Evolutionary conservation across 257 asterid genomes (phyloP), one percentile per base, ranked within the genome.

Genomic region (Penstemon barbatus): DNA sequence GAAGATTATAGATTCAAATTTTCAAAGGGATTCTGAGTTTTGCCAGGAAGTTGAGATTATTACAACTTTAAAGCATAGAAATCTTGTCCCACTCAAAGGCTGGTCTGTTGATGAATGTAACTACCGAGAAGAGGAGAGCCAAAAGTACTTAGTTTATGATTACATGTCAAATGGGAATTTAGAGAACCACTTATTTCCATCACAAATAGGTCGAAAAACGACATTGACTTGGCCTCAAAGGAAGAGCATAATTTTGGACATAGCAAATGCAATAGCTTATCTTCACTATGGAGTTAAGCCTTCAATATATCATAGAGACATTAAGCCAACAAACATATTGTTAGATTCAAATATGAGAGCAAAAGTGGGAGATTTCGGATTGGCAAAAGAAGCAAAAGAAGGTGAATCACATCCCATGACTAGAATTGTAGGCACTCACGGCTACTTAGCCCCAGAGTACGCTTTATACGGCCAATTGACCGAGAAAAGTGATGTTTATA

Each of bases 241-340:
- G 77, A 87, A 78, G 76, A 84, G 53, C 65, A 79, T 87, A 66
- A 81, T 87, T 61, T 53, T 87, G 75, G 95, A 87, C 66, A 79
- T 87, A 54, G 91, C 90, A 18, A 84, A 82, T 56, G 95, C 81
- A 8, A 41, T 87, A 37, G 81, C 77, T 41, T 87, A 87, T 71
- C 90, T 87, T 48, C 95, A 87, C 43, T 71, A 77, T 13, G 95
- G 90, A 9, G 85, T 87, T 61, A 79, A 68, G 19, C 95, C 95
- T 8, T 86, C 89, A 1, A 79, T 87, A 43, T 85, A 83, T 42
- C 95, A 87, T 52, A 79, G 91, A 43, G 95, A 87, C 13, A 85
- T 87, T 42, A 87, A 87, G 82, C 81, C 85, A 3, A 78, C 89
- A 15, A 87, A 87, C 84, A 87, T 87, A 66, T 73, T 85, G 40